Percentiles rank a stretch among this genome's conserved stretches.
These are phyloP conservation scores for Echeveria elegans DNA, from an alignment of 164 flowering plant species.

Conservation along the genomic window DNA sequence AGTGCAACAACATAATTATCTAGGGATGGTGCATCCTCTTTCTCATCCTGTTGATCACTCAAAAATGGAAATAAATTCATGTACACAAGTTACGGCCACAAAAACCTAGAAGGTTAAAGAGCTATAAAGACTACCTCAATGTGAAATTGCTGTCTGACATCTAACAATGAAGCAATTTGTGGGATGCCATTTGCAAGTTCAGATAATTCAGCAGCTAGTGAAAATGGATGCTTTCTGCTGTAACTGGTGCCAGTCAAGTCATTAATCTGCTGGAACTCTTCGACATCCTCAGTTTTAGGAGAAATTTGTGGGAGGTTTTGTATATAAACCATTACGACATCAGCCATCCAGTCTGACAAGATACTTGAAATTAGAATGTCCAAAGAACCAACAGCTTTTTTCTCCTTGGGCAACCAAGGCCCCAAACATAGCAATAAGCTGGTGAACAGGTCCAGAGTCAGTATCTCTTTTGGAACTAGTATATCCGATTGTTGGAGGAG, in stretches of 20 bases:
- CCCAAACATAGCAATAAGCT: slow-evolving; percentile 91
- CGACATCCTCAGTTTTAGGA: slow-evolving; percentile 48
- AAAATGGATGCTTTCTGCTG: slow-evolving; percentile 32
- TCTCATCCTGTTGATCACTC: slow-evolving; percentile 27
- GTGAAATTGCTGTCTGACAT: slow-evolving; percentile 21
- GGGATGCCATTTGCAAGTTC: slow-evolving; percentile 42
- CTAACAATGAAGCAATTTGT: slow-evolving; percentile 30
- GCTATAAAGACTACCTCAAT: slow-evolving; percentile 24
- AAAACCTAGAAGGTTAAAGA: slow-evolving; percentile 4
- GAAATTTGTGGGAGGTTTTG: slow-evolving; percentile 48
- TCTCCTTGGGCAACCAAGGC: slow-evolving; percentile 98
- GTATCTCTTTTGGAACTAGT: slow-evolving; percentile 24
- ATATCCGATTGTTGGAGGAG: slow-evolving; percentile 16
- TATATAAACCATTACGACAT: slow-evolving; percentile 89
- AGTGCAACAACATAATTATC: slow-evolving; percentile 15
- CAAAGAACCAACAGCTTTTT: slow-evolving; percentile 58
- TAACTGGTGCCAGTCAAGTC: slow-evolving; percentile 28
- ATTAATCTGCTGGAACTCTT: slow-evolving; percentile 23
- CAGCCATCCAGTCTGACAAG: slow-evolving; percentile 87
- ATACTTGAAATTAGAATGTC: slow-evolving; percentile 89
- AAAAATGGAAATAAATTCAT: slow-evolving; percentile 12
- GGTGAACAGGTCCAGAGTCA: slow-evolving; percentile 75
- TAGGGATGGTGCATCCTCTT: slow-evolving; percentile 12
- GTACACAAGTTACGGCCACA: too few species aligned
- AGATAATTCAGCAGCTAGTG: slow-evolving; percentile 35